These are phyloP conservation scores for Metschnikowia sp. DNA, from an alignment of 805 yeast species.

Conservation along the genomic window DNA sequence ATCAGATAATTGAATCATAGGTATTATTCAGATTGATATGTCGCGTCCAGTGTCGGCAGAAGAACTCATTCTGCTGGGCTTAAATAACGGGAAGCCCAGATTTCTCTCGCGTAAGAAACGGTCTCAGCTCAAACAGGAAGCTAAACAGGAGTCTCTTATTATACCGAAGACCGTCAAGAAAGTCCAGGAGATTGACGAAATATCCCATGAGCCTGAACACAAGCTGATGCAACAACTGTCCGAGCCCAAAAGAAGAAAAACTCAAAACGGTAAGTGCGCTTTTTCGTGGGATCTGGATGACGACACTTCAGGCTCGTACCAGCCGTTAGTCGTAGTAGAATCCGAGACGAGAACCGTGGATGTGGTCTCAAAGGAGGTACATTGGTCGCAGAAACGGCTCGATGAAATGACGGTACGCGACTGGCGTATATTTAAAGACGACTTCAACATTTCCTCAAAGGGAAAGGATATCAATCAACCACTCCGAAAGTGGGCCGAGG, in stretches of 20 bases:
- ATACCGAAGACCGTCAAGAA: no score
- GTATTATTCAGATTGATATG: not conserved
- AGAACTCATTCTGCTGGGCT: conserved; percentile 12
- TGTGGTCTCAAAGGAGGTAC: conserved; percentile 25
- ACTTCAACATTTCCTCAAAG: conserved; percentile 60
- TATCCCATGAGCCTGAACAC: not conserved
- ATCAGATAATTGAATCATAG: no score
- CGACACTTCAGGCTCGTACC: conserved; percentile 53
- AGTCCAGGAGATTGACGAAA: no score
- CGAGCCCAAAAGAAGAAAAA: conserved; percentile 2
- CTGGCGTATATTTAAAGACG: conserved; percentile 86
- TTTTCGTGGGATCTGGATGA: conserved; percentile 71
- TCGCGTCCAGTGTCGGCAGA: conserved; percentile 17
- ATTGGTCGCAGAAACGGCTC: conserved; percentile 69
- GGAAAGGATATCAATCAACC: conserved; percentile 51
- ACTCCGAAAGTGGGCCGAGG: conserved; percentile 71
- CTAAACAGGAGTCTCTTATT: no score
- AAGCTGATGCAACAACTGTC: not conserved
- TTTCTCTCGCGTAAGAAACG: conserved; percentile 15
- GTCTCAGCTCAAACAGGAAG: conserved; percentile 1
- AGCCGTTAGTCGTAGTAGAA: conserved; percentile 36
- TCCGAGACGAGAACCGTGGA: conserved; percentile 10
- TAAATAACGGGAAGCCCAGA: conserved; percentile 11
- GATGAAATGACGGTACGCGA: conserved; percentile 74
- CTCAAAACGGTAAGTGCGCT: conserved; percentile 38